Evolutionary conservation across 2,329 filamentous ascomycete species (phyloP).

Genomic region (Sporothrix pseudoabietina): DNA sequence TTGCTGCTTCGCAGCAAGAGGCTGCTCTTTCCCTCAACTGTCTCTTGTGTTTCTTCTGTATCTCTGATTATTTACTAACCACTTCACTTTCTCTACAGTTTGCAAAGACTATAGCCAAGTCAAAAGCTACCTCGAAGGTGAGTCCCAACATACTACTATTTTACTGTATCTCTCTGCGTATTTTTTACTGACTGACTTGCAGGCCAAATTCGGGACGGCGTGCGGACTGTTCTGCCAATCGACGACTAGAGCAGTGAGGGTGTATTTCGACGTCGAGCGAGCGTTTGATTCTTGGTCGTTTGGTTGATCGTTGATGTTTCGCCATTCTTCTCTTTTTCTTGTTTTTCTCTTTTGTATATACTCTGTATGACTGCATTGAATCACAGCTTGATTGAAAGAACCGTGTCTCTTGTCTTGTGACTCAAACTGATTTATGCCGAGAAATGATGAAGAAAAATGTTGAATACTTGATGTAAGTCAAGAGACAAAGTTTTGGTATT

Average conservation of each 20-base stretch:
- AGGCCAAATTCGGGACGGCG: constrained; percentile 37
- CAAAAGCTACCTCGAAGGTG: constrained; percentile 43
- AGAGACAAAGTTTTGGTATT: background rate
- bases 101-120: constrained; percentile 46
- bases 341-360: background rate
- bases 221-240: constrained; percentile 37
- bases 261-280: background rate
- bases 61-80: background rate
- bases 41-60: background rate
- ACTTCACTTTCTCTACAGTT: constrained; percentile 36
- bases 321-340: background rate
- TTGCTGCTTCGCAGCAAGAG: background rate
- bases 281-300: background rate
- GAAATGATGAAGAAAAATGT: background rate
- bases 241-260: constrained; percentile 31
- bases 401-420: background rate
- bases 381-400: background rate
- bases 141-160: constrained; percentile 28
- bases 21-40: background rate
- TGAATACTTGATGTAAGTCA: too few species aligned
- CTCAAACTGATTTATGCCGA: background rate
- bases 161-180: background rate
- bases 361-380: background rate
- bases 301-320: background rate
- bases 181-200: constrained; percentile 6